Evolutionary conservation across 2,329 filamentous ascomycete genomes (phyloP).

Genomic region (Monilinia polystroma): DNA sequence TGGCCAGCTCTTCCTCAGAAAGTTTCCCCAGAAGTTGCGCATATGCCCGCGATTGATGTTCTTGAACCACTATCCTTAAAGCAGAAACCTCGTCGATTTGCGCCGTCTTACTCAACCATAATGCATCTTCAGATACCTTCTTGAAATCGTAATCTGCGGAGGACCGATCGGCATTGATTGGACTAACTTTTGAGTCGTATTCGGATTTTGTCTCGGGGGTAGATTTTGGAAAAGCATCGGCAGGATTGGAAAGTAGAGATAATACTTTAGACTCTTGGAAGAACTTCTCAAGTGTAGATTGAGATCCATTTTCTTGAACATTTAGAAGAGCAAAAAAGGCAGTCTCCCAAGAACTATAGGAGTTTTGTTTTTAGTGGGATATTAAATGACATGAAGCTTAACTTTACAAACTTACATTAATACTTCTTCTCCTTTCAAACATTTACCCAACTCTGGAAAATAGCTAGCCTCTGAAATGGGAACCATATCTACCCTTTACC

Average conservation of each 20-base stretch:
- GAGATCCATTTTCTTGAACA: constrained; percentile 57
- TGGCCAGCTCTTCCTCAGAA: constrained; percentile 74
- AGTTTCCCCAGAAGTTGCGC: constrained; percentile 68
- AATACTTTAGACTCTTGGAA: constrained; percentile 68
- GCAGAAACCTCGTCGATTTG: constrained; percentile 79
- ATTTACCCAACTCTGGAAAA: constrained; percentile 82
- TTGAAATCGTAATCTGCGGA: constrained; percentile 70
- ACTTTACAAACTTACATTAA: constrained; percentile 64
- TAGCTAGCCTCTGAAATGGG: constrained; percentile 68
- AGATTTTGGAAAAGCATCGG: constrained; percentile 64
- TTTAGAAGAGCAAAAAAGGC: constrained; percentile 56
- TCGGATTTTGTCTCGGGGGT: constrained; percentile 63
- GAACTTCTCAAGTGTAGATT: constrained; percentile 60
- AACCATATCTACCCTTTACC: constrained; percentile 62
- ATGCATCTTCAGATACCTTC: constrained; percentile 77
- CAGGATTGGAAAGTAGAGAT: constrained; percentile 65
- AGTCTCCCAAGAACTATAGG: constrained; percentile 59
- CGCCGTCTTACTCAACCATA: constrained; percentile 80
- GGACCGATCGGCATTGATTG: constrained; percentile 76
- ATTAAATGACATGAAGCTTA: not conserved
- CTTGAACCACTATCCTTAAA: constrained; percentile 74
- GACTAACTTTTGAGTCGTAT: constrained; percentile 82
- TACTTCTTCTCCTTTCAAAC: constrained; percentile 75
- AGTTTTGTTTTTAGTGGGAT: constrained; percentile 7
- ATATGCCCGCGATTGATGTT: constrained; percentile 80